Base-by-base conservation (phyloP, 495 filamentous ascomycete species). In the Physcia stellaris region DNA sequence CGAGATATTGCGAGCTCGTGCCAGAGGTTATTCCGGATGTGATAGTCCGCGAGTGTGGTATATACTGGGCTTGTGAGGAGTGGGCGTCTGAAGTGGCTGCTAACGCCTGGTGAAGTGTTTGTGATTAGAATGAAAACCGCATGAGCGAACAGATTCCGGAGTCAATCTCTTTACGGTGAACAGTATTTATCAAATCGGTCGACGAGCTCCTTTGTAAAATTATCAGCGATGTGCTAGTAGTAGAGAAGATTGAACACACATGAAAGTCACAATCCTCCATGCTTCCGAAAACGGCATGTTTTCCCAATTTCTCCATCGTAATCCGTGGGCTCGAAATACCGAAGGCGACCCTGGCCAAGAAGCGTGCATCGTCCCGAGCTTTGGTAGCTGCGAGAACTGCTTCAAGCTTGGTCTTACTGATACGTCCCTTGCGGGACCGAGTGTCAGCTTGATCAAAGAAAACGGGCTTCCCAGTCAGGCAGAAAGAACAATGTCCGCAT, bases 271-370 rank as follows among this genome's bases (percentile, higher is more conserved):
- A 67, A 35, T 62, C 48, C n/a, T 41, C 56, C 54, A 75, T 57
- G 3, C 66, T 67, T 6, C 60, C 62, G 52, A 73, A 77, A 2
- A 66, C 55, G 0, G 12, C 7, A 10, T 47, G 40, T 19, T 50
- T 62, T 11, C 61, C 55, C 17, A 73, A 46, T 41, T 63, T 70
- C 40, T 67, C 47, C 17, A 40, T 30, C 3, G 49, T 54, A 0
- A 67, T 52, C 17, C 71, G 49, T 0, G 73, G 73, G 45, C 69
- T 76, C 31, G 54, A 51, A 32, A 78, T 72, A 0, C 73, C 73
- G 50, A 73, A 76, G 1, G 69, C 73, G 6, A 77, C 47, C 16
- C 63, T 53, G 0, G 73, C 67, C 9, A 78, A 46, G 34, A 73
- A 61, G 20, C 70, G 45, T 6, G 71, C 62, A 54, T 78, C 73